These are phyloP conservation scores for Nephelium lappaceum DNA, from an alignment of 345 rosid genomes.

Conservation along the genomic window DNA sequence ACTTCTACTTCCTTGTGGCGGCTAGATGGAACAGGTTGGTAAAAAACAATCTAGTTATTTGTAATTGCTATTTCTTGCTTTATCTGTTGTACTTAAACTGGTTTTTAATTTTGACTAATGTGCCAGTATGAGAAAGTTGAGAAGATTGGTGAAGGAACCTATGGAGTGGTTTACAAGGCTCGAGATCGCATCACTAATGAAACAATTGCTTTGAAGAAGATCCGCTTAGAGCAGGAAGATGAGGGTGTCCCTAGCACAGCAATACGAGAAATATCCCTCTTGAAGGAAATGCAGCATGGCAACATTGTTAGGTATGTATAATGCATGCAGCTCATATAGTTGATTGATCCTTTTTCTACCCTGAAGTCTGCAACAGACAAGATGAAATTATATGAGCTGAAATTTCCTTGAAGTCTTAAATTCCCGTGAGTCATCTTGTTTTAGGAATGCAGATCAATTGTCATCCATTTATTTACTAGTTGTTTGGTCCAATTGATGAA, in stretches of 20 bases:
- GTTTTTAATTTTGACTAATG: slow-evolving; percentile 6
- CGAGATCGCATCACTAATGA: slow-evolving; percentile 85
- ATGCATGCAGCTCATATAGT: neutral
- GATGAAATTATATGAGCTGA: neutral
- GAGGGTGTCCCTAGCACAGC: slow-evolving; percentile 99
- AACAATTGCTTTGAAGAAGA: slow-evolving; percentile 96
- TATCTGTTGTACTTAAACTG: neutral
- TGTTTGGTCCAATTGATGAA: neutral
- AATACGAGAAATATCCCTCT: slow-evolving; percentile 92
- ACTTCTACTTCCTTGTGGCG: slow-evolving; percentile 11
- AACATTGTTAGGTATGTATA: slow-evolving; percentile 79
- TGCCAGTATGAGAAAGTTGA: slow-evolving; percentile 96
- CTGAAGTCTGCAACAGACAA: neutral
- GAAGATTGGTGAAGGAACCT: slow-evolving; percentile 99
- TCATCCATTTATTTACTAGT: neutral
- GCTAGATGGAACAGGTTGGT: slow-evolving; percentile 62
- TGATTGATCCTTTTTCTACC: neutral
- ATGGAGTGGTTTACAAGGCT: slow-evolving; percentile 98
- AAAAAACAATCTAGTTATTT: slow-evolving; percentile 11
- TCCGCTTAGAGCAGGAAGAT: slow-evolving; percentile 96
- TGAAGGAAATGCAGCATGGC: slow-evolving; percentile 99
- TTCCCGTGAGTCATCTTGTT: neutral
- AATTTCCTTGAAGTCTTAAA: neutral
- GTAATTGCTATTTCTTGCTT: neutral
- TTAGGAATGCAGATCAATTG: neutral